phyloP scores from a whole-genome alignment of 73 alveolate genomes.

The Paramecium pentaurelia region DNA sequence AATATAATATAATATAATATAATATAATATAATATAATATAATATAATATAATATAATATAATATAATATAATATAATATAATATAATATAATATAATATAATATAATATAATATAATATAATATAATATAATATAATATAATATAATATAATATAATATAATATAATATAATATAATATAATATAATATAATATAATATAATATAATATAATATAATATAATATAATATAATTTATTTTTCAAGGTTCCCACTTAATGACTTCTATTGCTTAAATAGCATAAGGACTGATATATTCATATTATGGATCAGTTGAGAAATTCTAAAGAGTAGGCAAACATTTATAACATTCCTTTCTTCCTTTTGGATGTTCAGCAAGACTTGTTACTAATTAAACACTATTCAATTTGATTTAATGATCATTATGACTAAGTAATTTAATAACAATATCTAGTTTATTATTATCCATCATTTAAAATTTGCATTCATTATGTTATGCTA shows the following conservation, averaged over 20 bases:
- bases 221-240: neutral
- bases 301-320: conserved; percentile 40
- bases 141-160: too few relatives aligned
- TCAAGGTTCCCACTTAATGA: conserved; percentile 61
- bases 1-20: too few relatives aligned
- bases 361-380: conserved; percentile 62
- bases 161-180: too few relatives aligned
- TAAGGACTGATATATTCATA: conserved; percentile 55
- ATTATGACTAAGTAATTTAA: neutral
- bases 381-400: conserved; percentile 48
- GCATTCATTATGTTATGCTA: conserved; percentile 56
- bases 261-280: conserved; percentile 48
- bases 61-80: too few relatives aligned
- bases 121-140: too few relatives aligned
- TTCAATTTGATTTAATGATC: conserved; percentile 43
- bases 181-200: too few relatives aligned
- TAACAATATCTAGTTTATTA: conserved; percentile 25
- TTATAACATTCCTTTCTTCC: conserved; percentile 55
- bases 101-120: too few relatives aligned
- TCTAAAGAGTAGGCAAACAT: conserved; percentile 36
- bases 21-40: too few relatives aligned
- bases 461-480: conserved; percentile 56
- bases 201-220: too few relatives aligned
- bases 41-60: too few relatives aligned
- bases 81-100: too few relatives aligned